phyloP scores from a whole-genome alignment of 331 rosid genomes.

The Arachis monticola region DNA sequence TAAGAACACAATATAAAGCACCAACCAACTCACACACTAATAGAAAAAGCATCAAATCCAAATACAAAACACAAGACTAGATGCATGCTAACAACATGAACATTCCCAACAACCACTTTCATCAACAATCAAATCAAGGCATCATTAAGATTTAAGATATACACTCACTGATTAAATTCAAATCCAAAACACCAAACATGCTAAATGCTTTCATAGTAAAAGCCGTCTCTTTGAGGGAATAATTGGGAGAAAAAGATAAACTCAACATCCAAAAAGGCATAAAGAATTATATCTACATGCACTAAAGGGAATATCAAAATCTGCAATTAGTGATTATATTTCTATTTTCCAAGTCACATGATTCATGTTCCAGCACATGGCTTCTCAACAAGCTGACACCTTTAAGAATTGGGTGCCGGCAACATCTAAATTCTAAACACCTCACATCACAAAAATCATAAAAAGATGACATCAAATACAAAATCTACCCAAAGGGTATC shows the following conservation, averaged over 20 bases:
- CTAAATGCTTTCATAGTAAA: no score
- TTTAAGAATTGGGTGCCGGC: not conserved
- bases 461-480: not conserved
- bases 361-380: not conserved
- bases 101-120: not conserved
- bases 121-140: not conserved
- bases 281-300: no score
- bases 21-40: not conserved
- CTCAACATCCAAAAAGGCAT: no score
- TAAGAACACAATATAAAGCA: not conserved
- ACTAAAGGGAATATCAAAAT: no score
- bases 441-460: not conserved
- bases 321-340: no score
- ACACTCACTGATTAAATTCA: not conserved
- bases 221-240: no score
- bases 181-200: no score
- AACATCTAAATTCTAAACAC: not conserved
- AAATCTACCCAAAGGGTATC: not conserved
- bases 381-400: constrained; percentile 1
- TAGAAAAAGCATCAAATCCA: not conserved
- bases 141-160: not conserved
- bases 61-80: not conserved
- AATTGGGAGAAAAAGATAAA: no score
- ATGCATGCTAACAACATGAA: not conserved
- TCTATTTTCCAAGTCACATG: no score